Base-by-base conservation (phyloP, 345 rosid species). In the Dimocarpus longan region DNA sequence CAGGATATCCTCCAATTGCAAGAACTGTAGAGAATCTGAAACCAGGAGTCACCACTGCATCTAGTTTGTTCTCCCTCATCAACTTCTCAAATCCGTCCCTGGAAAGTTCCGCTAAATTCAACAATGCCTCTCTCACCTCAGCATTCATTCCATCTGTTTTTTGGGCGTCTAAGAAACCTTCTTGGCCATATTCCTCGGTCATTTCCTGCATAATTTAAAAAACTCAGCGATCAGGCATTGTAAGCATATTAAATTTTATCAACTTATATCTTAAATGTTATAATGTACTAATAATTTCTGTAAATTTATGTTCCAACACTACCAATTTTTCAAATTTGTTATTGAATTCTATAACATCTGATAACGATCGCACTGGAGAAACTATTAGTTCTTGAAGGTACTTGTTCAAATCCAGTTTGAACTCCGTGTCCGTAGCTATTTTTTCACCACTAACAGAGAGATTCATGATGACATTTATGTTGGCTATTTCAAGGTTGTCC, bases 1-100 rank as follows among this genome's bases (percentile, higher is more conserved):
- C 89, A 0, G 89, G 89, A n/a, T 43, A 82, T 56, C 89, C 88
- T 66, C 85, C 88, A 0, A 57, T 76, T 54, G 87, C 89, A 2
- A 88, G 81, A 32, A 86, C 73, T 59, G 11, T 21, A 19, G 26
- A 13, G 44, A 5, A 1, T 32, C n/a, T 46, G 18, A 63, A 5
- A 40, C 78, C 70, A 0, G 80, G 77, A 3, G 78, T 59, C 59
- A 86, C 79, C 46, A 88, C 9, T 3, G 89, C 88, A 63, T 86
- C 91, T 42, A 86, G 76, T 11, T 84, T 76, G 32, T 88, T 21
- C 3, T 83, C 79, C 68, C n/a, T 26, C 79, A 85, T 80, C 79
- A 82, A 11, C 66, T 82, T 84, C 80, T 82, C 80, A 26, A 83
- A 43, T 57, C 87, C 88, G 39, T 82, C 39, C 42, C 72, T 69